Percentiles rank a stretch among this genome's conserved stretches.
Conservation (phyloP, 2,329 filamentous ascomycete species). For the Thermomyces lanuginosus region DNA sequence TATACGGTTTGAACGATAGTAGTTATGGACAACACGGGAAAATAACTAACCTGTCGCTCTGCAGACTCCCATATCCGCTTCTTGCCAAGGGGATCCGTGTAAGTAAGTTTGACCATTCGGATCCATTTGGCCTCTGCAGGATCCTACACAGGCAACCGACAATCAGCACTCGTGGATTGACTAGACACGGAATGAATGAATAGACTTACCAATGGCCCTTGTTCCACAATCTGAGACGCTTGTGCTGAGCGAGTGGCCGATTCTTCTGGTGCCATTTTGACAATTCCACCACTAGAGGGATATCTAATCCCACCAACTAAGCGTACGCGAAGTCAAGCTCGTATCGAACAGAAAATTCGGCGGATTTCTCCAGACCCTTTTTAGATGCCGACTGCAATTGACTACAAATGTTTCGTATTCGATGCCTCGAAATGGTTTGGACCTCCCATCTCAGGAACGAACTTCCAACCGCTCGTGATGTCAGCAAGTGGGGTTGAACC, state of each 20-base stretch:
- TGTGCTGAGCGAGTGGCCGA: constrained; percentile 1
- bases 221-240: constrained; percentile 5
- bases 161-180: neutral
- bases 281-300: too few relatives aligned
- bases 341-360: too few relatives aligned
- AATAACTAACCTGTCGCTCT: constrained; percentile 23
- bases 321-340: too few relatives aligned
- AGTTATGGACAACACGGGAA: neutral
- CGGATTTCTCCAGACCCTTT: too few relatives aligned
- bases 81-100: constrained; percentile 27
- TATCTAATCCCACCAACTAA: too few relatives aligned
- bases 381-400: too few relatives aligned
- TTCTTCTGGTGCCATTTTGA: too few relatives aligned
- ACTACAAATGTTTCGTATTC: too few relatives aligned
- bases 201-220: constrained; percentile 4
- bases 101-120: constrained; percentile 26
- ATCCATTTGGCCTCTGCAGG: constrained; percentile 27
- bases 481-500: too few relatives aligned
- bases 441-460: too few relatives aligned
- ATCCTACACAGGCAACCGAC: constrained; percentile 11
- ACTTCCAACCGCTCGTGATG: too few relatives aligned
- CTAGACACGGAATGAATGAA: neutral
- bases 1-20: neutral
- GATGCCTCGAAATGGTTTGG: too few relatives aligned
- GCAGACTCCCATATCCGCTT: constrained; percentile 30